A percentile compares a stretch with the other conserved stretches of the same genome.
Conservation (phyloP, 2,329 filamentous ascomycete genomes). For the Alternaria atra region DNA sequence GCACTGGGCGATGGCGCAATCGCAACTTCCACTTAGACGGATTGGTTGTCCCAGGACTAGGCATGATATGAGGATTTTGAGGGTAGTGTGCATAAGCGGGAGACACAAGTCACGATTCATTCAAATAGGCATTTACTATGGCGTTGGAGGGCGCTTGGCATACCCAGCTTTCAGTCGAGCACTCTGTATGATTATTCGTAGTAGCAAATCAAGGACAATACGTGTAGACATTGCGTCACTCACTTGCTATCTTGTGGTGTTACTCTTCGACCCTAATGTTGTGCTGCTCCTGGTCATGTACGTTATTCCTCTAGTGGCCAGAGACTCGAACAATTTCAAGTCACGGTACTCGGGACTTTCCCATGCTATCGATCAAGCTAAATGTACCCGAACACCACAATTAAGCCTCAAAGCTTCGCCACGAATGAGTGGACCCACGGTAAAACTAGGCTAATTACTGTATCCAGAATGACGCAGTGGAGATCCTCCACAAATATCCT, state of each 20-base stretch:
- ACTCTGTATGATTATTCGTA: background rate
- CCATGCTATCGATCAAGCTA: background rate
- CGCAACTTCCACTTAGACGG: slow-evolving; percentile 14
- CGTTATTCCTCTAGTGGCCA: too few relatives aligned
- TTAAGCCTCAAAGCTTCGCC: background rate
- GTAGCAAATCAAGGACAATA: background rate
- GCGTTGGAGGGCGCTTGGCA: slow-evolving; percentile 20
- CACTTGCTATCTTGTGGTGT: background rate
- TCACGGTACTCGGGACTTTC: background rate
- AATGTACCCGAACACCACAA: background rate
- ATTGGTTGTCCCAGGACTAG: background rate
- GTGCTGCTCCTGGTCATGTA: background rate
- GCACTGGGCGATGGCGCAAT: slow-evolving; percentile 66
- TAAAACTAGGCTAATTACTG: slow-evolving; percentile 1
- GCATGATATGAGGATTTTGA: background rate
- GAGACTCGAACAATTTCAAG: background rate
- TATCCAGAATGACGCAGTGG: background rate
- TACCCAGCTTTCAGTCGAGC: slow-evolving; percentile 11
- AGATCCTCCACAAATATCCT: background rate
- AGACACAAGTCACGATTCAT: background rate
- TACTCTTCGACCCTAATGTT: background rate
- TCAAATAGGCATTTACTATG: slow-evolving; percentile 8
- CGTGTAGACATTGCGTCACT: background rate
- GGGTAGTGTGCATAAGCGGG: background rate
- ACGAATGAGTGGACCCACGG: background rate